phyloP scores from a whole-genome alignment of 139 green algal species.

The Asterochloris erici region DNA sequence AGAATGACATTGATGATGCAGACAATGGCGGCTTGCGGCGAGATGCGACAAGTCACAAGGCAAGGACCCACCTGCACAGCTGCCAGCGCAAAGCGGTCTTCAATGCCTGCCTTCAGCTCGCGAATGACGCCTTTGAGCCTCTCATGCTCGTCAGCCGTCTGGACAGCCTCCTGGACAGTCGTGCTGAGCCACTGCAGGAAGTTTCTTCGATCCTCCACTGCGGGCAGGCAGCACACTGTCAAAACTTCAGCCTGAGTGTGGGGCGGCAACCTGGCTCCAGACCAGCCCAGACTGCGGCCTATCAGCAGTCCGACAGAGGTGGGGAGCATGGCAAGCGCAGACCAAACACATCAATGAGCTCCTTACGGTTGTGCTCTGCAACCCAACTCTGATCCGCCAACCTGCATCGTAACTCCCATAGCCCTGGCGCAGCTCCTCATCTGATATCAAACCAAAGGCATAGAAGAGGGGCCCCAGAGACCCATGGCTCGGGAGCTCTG shows the following conservation, averaged over 20 bases:
- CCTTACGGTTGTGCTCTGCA: too few relatives aligned
- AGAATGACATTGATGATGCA: too few relatives aligned
- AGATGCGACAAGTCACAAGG: background rate
- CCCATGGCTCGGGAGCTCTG: conserved; percentile 57
- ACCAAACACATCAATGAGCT: too few relatives aligned
- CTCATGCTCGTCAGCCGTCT: conserved; percentile 70
- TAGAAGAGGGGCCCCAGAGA: conserved; percentile 77
- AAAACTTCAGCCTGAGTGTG: too few relatives aligned
- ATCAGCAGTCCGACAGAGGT: too few relatives aligned
- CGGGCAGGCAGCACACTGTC: too few relatives aligned
- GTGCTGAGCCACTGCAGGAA: conserved; percentile 57
- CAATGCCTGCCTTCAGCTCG: conserved; percentile 44
- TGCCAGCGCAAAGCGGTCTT: conserved; percentile 61
- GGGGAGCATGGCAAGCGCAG: too few relatives aligned
- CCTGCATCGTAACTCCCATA: conserved; percentile 3
- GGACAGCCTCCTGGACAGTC: conserved; percentile 64
- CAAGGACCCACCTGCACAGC: conserved; percentile 47
- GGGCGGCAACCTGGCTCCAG: too few relatives aligned
- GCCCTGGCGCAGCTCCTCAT: conserved; percentile 57
- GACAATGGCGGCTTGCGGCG: too few relatives aligned
- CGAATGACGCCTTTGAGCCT: conserved; percentile 58
- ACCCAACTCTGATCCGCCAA: too few relatives aligned
- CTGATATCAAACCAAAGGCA: conserved; percentile 77
- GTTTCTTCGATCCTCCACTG: too few relatives aligned
- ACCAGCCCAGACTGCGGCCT: too few relatives aligned